Conservation (phyloP, 2,329 filamentous ascomycete species). For the Parafenestella ontariensis region DNA sequence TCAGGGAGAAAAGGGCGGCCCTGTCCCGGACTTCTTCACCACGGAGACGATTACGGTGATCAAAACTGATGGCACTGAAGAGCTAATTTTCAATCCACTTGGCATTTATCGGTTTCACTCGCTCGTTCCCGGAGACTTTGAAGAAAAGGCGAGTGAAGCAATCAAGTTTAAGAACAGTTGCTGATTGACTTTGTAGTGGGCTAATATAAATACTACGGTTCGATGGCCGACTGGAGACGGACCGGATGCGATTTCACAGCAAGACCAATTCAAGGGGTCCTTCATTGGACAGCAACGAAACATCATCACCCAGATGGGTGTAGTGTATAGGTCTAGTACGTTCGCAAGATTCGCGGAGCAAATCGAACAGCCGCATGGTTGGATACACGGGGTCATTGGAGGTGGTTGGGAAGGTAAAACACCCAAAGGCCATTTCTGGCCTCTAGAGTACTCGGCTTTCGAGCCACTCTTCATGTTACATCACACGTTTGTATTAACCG, state of each 20-base stretch:
- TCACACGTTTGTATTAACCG: conserved; percentile 46
- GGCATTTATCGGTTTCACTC: conserved; percentile 39
- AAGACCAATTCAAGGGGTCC: conserved; percentile 10
- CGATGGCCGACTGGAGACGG: conserved; percentile 39
- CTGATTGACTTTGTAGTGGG: conserved; percentile 24
- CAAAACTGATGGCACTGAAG: conserved; percentile 18
- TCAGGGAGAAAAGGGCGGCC: conserved; percentile 22
- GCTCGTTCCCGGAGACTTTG: conserved; percentile 30
- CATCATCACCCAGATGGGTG: conserved; percentile 48
- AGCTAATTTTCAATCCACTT: conserved; percentile 38
- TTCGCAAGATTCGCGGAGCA: conserved; percentile 45
- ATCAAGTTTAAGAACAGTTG: neutral
- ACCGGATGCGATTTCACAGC: conserved; percentile 26
- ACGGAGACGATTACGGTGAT: conserved; percentile 21
- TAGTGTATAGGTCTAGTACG: conserved; percentile 12
- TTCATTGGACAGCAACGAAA: conserved; percentile 20
- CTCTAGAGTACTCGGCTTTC: conserved; percentile 74
- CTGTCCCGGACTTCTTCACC: conserved; percentile 36
- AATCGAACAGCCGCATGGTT: conserved; percentile 35
- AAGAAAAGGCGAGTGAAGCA: conserved; percentile 20
- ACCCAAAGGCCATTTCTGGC: conserved; percentile 71
- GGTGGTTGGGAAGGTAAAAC: conserved; percentile 19
- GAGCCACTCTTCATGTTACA: conserved; percentile 67
- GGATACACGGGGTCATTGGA: conserved; percentile 55
- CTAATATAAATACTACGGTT: conserved; percentile 29